phyloP scores from a whole-genome alignment of 176 grass and related monocot species.

The Olyra latifolia region DNA sequence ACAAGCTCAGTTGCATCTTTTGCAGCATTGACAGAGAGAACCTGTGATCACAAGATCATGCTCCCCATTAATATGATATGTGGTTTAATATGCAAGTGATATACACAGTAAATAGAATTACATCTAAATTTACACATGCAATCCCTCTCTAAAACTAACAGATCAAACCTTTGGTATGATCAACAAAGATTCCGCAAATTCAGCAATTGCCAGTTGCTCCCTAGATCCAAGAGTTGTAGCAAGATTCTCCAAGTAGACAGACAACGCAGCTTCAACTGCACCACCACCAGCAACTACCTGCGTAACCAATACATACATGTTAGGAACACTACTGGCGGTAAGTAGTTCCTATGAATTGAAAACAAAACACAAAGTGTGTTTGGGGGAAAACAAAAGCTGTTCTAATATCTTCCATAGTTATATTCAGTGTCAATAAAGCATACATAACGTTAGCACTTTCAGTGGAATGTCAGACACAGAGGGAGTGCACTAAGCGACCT shows the following conservation, averaged over 20 bases:
- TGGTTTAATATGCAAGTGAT: neutral
- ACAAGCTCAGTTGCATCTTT: conserved; percentile 89
- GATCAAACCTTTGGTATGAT: conserved; percentile 78
- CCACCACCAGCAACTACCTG: conserved; percentile 96
- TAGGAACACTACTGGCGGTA: neutral
- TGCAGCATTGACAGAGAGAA: conserved; percentile 90
- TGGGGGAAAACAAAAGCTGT: neutral
- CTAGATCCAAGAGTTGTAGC: conserved; percentile 80
- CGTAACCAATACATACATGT: conserved; percentile 15
- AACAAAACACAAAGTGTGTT: neutral
- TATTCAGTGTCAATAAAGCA: neutral
- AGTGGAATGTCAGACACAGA: neutral
- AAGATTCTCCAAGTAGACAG: conserved; percentile 91
- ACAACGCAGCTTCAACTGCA: conserved; percentile 82
- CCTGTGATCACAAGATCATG: conserved; percentile 38
- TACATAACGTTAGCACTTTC: neutral
- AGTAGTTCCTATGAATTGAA: neutral
- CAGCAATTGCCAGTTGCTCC: conserved; percentile 79
- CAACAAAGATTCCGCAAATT: conserved; percentile 83
- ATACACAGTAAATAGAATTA: neutral
- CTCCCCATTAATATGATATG: conserved; percentile 7
- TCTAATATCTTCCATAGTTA: neutral
- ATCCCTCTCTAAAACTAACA: no score
- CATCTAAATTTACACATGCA: no score
- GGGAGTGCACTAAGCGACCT: neutral